phyloP scores from a whole-genome alignment of 805 yeast species.

The Wickerhamomyces canadensis region DNA sequence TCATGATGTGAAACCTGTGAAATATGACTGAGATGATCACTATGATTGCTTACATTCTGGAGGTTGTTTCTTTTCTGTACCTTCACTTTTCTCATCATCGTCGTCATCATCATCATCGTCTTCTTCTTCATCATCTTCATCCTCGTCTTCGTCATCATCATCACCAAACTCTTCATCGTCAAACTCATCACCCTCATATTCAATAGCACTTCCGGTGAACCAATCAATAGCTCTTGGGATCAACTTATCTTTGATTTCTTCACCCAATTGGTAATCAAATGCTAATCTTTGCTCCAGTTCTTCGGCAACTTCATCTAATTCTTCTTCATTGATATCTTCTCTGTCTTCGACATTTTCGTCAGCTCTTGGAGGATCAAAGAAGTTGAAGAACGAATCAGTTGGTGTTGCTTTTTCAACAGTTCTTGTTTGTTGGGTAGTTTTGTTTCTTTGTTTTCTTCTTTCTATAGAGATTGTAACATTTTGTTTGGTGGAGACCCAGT shows the following conservation, averaged over 20 bases:
- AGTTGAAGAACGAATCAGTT: slow-evolving; percentile 91
- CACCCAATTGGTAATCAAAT: slow-evolving; percentile 92
- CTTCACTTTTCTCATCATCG: slow-evolving; percentile 27
- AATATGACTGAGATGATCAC: too few relatives aligned
- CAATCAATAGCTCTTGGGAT: slow-evolving; percentile 97
- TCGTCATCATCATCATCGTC: slow-evolving; percentile 36
- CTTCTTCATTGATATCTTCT: slow-evolving; percentile 48
- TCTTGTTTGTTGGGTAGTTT: slow-evolving; percentile 92
- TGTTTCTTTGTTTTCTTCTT: slow-evolving; percentile 95
- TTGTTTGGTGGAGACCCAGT: slow-evolving; percentile 75
- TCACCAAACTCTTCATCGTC: slow-evolving; percentile 63
- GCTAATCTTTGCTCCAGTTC: slow-evolving; percentile 83
- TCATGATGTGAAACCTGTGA: too few relatives aligned
- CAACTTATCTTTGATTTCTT: slow-evolving; percentile 90
- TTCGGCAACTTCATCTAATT: slow-evolving; percentile 56
- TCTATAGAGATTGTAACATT: slow-evolving; percentile 86
- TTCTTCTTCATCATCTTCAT: slow-evolving; percentile 31
- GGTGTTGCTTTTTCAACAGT: slow-evolving; percentile 93
- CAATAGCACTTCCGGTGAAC: slow-evolving; percentile 97
- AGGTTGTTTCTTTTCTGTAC: slow-evolving; percentile 29
- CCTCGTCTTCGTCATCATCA: slow-evolving; percentile 51
- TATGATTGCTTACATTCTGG: slow-evolving; percentile 14
- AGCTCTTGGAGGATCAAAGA: slow-evolving; percentile 87
- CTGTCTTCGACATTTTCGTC: slow-evolving; percentile 38
- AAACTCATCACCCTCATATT: slow-evolving; percentile 58